Conservation (phyloP, 2,329 filamentous ascomycete species). For the Zalaria obscura region DNA sequence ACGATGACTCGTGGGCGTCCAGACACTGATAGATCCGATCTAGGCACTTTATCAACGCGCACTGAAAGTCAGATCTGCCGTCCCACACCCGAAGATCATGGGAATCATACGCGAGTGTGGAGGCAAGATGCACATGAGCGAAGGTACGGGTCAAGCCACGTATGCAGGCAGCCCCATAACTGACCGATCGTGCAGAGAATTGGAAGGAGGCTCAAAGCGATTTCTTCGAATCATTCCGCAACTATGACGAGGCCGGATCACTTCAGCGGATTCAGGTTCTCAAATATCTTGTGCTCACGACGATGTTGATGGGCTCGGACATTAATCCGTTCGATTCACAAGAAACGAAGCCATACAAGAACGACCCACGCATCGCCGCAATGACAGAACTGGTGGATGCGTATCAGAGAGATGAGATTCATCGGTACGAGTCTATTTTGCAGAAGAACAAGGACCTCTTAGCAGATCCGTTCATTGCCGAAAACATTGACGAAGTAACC, state of each 20-base stretch:
- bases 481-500: constrained; percentile 98
- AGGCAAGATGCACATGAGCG: constrained; percentile 99
- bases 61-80: constrained; percentile 84
- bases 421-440: constrained; percentile 76
- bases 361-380: constrained; percentile 82
- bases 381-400: constrained; percentile 97
- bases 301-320: constrained; percentile 95
- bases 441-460: constrained; percentile 80
- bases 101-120: constrained; percentile 97
- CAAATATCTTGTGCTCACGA: constrained; percentile 90
- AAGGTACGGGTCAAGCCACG: constrained; percentile 32
- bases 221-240: constrained; percentile 97
- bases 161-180: constrained; percentile 4
- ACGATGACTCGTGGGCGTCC: not conserved
- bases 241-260: constrained; percentile 96
- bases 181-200: constrained; percentile 48
- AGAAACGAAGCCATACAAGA: constrained; percentile 96
- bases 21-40: not conserved
- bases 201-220: constrained; percentile 96
- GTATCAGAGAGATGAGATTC: constrained; percentile 90
- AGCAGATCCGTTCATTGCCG: constrained; percentile 87
- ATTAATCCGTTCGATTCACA: constrained; percentile 99
- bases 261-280: constrained; percentile 93
- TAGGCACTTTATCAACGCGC: constrained; percentile 76
- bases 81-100: constrained; percentile 98